Base-by-base conservation (phyloP, 1,284 basidiomycete genomes). In the Inonotus obliquus region DNA sequence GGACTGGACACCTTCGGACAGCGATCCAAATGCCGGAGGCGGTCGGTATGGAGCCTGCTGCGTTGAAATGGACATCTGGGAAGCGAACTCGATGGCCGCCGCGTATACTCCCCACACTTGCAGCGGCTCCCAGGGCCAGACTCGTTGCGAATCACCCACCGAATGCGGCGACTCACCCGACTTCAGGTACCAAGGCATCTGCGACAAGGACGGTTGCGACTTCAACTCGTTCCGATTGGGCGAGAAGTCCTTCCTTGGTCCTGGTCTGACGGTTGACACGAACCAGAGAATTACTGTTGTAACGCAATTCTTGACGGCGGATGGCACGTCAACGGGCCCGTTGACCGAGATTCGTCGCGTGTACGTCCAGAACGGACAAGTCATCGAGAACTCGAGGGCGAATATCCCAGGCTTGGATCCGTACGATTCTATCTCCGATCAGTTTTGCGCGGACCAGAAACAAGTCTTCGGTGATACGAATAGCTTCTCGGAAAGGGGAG, bases 261-360 rank as follows among this genome's bases (percentile, higher is more conserved):
- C 61, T 4, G 70, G 70, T 58, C 54, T 60, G 58, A 68, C 67
- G 17, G 65, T 72, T 59, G 66, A 72, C 67, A 72, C 70, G 35
- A 67, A 25, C 39, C 59, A 72, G 67, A 74, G 73, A 68, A 72
- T 83, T 72, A 82, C 81, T 54, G 78, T 82, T 67, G 79, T 82
- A 62, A 83, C 81, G 57, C 81, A 82, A 68, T 82, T 82, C 79
- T 64, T 80, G 63, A 81, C 80, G 66, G 67, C 67, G 71, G 73
- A 76, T 71, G 76, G 76, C 70, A 75, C 76, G 39, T 69, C 76
- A 59, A 69, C 73, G 32, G 81, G 81, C 60, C 71, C 71, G 23
- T 78, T 82, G 68, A 72, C 69, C 63, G 79, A 79, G 71, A 83
- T 84, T 71, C 79, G 79, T 63, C 80, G 80, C 63, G 55, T 81